Conservation (phyloP, 495 filamentous ascomycete species). For the Aspergillus haitiensis region DNA sequence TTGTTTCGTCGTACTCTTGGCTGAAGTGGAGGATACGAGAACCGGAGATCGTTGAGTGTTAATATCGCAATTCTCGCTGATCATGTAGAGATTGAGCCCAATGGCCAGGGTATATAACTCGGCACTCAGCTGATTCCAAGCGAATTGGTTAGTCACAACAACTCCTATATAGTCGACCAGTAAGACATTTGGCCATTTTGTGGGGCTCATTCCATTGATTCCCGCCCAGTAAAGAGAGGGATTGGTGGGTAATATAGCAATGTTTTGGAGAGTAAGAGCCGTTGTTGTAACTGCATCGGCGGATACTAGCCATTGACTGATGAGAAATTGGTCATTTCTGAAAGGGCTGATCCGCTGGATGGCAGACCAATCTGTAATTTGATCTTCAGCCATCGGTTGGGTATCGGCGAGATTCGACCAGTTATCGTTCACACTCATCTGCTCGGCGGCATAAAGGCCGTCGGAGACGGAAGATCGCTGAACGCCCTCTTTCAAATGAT, state of each 20-base stretch:
- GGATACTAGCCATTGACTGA: conserved; percentile 17
- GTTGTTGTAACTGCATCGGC: conserved; percentile 16
- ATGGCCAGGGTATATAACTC: conserved; percentile 17
- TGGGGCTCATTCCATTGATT: conserved; percentile 14
- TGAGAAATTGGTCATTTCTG: conserved; percentile 15
- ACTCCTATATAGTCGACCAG: conserved; percentile 17
- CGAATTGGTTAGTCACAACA: conserved; percentile 13
- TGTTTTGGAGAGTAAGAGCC: conserved; percentile 11
- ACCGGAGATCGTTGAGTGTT: conserved; percentile 14
- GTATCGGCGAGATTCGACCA: conserved; percentile 15
- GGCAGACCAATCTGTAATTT: conserved; percentile 12
- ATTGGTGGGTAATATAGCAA: conserved; percentile 14
- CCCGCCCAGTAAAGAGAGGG: conserved; percentile 17
- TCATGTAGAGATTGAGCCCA: conserved; percentile 17
- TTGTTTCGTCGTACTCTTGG: background rate
- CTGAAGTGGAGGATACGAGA: background rate
- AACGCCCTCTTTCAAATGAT: conserved; percentile 9
- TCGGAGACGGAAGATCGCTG: conserved; percentile 2
- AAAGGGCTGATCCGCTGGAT: conserved; percentile 6
- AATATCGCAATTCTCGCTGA: conserved; percentile 19
- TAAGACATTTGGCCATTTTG: conserved; percentile 16
- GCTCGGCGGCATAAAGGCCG: conserved; percentile 6
- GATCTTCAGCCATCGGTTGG: conserved; percentile 14
- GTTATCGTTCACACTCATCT: conserved; percentile 13
- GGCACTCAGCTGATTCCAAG: conserved; percentile 17